A percentile compares a stretch with the other conserved stretches of the same genome.
These are phyloP conservation scores for Aureobasidium subglaciale DNA, from an alignment of 2,329 filamentous ascomycete species.

Conservation along the genomic window DNA sequence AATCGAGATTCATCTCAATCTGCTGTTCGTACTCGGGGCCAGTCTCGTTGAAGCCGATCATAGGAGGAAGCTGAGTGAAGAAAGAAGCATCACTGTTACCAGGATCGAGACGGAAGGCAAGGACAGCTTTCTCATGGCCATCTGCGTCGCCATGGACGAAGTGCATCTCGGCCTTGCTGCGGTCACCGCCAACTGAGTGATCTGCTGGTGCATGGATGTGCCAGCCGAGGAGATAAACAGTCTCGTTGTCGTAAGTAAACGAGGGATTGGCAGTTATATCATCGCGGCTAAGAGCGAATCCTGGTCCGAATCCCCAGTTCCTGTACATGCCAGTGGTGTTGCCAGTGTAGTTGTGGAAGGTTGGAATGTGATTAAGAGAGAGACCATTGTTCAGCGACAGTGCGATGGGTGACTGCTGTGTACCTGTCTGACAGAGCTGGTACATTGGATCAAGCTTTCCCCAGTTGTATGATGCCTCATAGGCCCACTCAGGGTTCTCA, in stretches of 20 bases:
- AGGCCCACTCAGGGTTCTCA: constrained; percentile 24
- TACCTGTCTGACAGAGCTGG: constrained; percentile 43
- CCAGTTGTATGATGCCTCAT: constrained; percentile 37
- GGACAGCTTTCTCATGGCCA: constrained; percentile 38
- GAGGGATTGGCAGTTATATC: constrained; percentile 35
- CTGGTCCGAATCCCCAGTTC: constrained; percentile 46
- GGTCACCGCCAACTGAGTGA: constrained; percentile 39
- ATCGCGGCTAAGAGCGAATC: constrained; percentile 35
- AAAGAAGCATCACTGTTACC: constrained; percentile 34
- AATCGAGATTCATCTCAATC: constrained; percentile 26
- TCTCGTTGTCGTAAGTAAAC: constrained; percentile 41
- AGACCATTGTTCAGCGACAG: constrained; percentile 30
- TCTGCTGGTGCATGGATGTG: constrained; percentile 47
- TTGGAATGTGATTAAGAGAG: constrained; percentile 23
- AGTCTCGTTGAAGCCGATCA: constrained; percentile 35
- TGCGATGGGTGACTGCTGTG: constrained; percentile 44
- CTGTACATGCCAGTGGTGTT: constrained; percentile 23
- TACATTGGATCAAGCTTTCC: constrained; percentile 31
- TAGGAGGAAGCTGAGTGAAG: constrained; percentile 36
- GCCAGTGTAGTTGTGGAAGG: constrained; percentile 24
- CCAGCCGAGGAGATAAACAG: constrained; percentile 44
- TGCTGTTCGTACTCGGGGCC: constrained; percentile 12
- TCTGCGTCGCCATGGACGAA: constrained; percentile 40
- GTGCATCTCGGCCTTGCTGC: constrained; percentile 43
- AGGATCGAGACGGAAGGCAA: constrained; percentile 42